These are phyloP conservation scores for Cladophialophora bantiana DNA, from an alignment of 2,329 filamentous ascomycete species.

Conservation along the genomic window DNA sequence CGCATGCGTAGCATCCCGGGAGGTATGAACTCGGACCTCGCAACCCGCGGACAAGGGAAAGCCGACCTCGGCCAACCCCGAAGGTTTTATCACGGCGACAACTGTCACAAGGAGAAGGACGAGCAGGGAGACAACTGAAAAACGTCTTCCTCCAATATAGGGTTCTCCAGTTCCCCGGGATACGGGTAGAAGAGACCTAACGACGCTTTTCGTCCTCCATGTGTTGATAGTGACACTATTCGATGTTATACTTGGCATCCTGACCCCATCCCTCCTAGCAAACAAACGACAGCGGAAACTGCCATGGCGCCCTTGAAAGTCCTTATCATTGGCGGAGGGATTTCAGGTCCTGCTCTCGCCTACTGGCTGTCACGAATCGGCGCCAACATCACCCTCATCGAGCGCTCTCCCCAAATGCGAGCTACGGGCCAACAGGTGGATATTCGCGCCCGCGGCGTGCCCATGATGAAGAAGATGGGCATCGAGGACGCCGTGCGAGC, in stretches of 20 bases:
- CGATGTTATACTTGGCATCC: not conserved
- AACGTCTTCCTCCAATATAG: no score
- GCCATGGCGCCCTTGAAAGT: constrained; percentile 50
- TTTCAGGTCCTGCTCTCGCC: constrained; percentile 55
- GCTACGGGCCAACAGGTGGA: constrained; percentile 62
- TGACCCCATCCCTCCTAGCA: not conserved
- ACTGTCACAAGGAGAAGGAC: no score
- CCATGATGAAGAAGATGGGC: constrained; percentile 62
- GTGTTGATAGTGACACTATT: no score
- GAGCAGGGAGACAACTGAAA: no score
- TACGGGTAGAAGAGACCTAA: no score
- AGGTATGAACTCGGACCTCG: no score
- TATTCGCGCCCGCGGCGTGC: constrained; percentile 60
- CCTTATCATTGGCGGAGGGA: constrained; percentile 57
- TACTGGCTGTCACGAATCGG: constrained; percentile 57
- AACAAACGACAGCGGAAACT: not conserved
- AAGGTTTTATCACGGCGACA: no score
- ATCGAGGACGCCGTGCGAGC: constrained; percentile 53
- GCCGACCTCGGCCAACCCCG: no score
- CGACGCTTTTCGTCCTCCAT: no score
- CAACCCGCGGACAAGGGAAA: no score
- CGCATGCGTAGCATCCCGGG: no score
- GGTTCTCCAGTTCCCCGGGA: no score
- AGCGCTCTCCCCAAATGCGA: constrained; percentile 53
- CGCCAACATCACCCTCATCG: constrained; percentile 52